These are phyloP conservation scores for Anthoceros angustus DNA, from an alignment of 225 moss, liverwort and hornwort genomes.

Conservation along the genomic window DNA sequence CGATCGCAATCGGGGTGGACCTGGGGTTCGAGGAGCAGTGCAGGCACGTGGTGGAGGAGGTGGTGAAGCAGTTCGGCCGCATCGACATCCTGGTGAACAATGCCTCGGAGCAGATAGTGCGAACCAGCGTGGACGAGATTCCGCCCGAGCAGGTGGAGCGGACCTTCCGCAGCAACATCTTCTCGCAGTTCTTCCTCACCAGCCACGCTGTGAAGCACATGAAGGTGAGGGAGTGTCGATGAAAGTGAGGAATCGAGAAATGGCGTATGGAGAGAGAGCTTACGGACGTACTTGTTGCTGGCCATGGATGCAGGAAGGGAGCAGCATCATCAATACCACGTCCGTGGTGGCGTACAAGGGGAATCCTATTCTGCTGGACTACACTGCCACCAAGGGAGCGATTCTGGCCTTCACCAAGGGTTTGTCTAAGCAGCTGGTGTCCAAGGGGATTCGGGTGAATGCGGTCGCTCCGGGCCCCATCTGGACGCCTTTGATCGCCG, in stretches of 20 bases:
- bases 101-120: not conserved
- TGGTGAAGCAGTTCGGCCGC: not conserved
- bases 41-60: not conserved
- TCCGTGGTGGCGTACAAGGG: not conserved
- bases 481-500: not conserved
- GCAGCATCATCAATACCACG: not conserved
- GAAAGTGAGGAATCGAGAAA: too few relatives aligned
- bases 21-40: not conserved
- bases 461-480: not conserved
- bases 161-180: not conserved
- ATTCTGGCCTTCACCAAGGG: not conserved
- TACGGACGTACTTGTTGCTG: not conserved
- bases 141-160: not conserved
- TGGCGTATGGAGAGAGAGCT: not conserved
- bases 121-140: not conserved
- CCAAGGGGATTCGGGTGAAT: not conserved
- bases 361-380: not conserved
- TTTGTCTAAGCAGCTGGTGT: not conserved
- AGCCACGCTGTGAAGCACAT: not conserved
- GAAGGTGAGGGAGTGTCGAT: not conserved
- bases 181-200: not conserved
- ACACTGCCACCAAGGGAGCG: not conserved
- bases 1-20: not conserved
- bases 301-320: not conserved
- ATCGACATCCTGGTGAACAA: not conserved